Percentiles rank a stretch among this genome's conserved stretches.
phyloP scores from a whole-genome alignment of 805 yeast species.

The Hanseniaspora lachancei region DNA sequence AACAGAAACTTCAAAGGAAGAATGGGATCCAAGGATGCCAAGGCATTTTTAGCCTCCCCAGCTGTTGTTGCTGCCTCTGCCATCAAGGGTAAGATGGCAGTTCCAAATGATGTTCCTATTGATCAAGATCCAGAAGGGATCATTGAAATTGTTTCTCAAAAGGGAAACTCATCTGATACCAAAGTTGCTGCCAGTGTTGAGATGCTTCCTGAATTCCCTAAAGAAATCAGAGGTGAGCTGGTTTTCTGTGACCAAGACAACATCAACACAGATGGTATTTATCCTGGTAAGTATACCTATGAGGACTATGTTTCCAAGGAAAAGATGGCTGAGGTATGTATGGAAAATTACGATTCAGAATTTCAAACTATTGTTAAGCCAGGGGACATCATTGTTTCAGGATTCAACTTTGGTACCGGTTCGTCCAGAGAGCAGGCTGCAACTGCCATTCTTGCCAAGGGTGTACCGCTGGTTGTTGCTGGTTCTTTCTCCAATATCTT shows the following conservation, averaged over 20 bases:
- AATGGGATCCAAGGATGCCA: constrained; percentile 95
- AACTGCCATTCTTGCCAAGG: constrained; percentile 90
- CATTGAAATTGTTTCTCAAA: constrained; percentile 27
- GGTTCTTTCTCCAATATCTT: constrained; percentile 97
- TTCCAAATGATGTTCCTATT: constrained; percentile 72
- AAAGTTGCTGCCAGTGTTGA: constrained; percentile 39
- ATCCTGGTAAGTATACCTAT: constrained; percentile 97
- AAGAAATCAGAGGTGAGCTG: constrained; percentile 74
- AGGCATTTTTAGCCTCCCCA: constrained; percentile 92
- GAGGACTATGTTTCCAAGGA: constrained; percentile 93
- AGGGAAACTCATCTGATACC: constrained; percentile 20
- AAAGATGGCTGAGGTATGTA: constrained; percentile 97
- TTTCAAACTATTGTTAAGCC: constrained; percentile 69
- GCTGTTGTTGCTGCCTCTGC: constrained; percentile 98
- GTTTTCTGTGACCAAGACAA: constrained; percentile 93
- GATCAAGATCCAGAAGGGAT: constrained; percentile 39
- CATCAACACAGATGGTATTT: constrained; percentile 95
- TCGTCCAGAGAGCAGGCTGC: constrained; percentile 99
- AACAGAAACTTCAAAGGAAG: constrained; percentile 98
- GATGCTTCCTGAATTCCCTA: constrained; percentile 84
- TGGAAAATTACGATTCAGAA: constrained; percentile 95
- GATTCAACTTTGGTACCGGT: constrained; percentile 96
- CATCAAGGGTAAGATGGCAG: constrained; percentile 82
- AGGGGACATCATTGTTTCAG: constrained; percentile 82
- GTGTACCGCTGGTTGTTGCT: constrained; percentile 80